Conservation (phyloP, 208 protist species). For the Trypanosomatidae sp. region DNA sequence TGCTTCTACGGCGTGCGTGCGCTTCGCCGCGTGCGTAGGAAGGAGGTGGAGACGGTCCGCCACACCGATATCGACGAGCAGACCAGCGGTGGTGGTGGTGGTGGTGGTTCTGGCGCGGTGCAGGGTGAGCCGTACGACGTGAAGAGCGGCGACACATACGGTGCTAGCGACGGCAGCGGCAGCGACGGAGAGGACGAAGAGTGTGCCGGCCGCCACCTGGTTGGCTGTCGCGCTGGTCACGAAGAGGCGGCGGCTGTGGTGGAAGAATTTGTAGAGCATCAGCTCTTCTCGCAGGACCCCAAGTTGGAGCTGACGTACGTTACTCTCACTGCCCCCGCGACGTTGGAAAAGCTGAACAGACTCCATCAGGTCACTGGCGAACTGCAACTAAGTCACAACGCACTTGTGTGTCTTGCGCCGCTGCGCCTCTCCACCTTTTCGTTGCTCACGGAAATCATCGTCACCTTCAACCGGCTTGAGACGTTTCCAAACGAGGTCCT, state of each 20-base stretch:
- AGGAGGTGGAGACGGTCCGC: conserved; percentile 33
- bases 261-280: conserved; percentile 17
- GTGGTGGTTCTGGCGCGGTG: neutral
- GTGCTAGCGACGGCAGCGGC: conserved; percentile 1
- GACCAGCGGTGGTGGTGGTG: neutral
- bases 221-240: neutral
- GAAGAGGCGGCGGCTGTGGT: conserved; percentile 5
- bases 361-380: conserved; percentile 19
- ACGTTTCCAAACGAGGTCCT: conserved; percentile 66
- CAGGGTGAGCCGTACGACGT: neutral
- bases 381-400: conserved; percentile 49
- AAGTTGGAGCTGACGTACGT: conserved; percentile 22
- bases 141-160: conserved; percentile 3
- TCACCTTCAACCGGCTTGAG: conserved; percentile 57
- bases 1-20: conserved; percentile 62
- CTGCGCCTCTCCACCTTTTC: conserved; percentile 46
- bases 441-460: conserved; percentile 48
- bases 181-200: neutral
- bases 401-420: conserved; percentile 24
- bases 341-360: conserved; percentile 27
- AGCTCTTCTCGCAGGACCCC: conserved; percentile 12
- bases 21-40: conserved; percentile 47
- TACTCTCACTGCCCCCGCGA: conserved; percentile 5
- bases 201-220: neutral
- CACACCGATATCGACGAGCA: conserved; percentile 5